Evolutionary conservation across 768 basidiomycete species (phyloP), one percentile per base, ranked within the genome.

Genomic region (Amanita pseudoporphyria): DNA sequence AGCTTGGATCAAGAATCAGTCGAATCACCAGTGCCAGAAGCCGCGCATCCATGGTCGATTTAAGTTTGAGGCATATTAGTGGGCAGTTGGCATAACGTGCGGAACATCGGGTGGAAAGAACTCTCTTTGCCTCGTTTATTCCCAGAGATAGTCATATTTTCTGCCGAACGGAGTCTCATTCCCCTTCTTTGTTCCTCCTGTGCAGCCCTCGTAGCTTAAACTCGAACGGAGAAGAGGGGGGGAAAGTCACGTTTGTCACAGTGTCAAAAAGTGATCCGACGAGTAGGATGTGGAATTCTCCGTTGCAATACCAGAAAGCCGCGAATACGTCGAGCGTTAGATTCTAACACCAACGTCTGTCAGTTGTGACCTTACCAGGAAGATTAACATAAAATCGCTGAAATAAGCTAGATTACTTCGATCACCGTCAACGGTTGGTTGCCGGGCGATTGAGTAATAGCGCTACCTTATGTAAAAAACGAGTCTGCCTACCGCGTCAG

Each of bases 101-200:
- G 36, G 46, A 36, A 47, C 46, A 26, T 47, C 33, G 33, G 30
- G 12, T 19, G 33, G n/a, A 46, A 35, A 31, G 32, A 32, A 35
- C 32, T 19, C 6, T 19, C 28, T 7, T 28, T 4, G 19, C 7
- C 33, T 21, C 45, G 22, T 39, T 47, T 37, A 28, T 40, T 18
- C 21, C 47, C 47, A 48, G 28, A 40, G 37, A 40, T 48, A 40
- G 47, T 40, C 47, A 48, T 48, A 48, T 48, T 40, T 48, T 37
- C 38, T 47, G 28, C 22, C 28, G 18, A 26, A 48, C 18, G 38
- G 36, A n/a, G 14, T n/a, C 47, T 48, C 18, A 16, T 18, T 1
- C 9, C 38, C 38, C 36, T 31, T 26, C 37, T 28, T 5, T 37
- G 14, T 31, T 39, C 36, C 4, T 28, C 26, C 26, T 28, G 7